These are phyloP conservation scores for Quercus tomentella DNA, from an alignment of 331 rosid genomes.

Conservation along the genomic window DNA sequence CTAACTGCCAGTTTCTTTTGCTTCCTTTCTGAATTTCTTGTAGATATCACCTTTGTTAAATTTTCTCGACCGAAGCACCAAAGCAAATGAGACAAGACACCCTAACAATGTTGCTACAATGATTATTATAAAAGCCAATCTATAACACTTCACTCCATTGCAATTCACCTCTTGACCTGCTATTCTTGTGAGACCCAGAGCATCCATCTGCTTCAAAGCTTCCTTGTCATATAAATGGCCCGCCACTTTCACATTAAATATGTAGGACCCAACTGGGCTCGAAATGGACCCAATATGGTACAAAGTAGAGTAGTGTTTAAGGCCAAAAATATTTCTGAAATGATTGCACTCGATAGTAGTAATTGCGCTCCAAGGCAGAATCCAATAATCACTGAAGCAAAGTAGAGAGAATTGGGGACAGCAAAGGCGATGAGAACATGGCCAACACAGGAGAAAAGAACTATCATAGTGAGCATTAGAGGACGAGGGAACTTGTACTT, in stretches of 20 bases:
- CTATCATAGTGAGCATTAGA: conserved; percentile 39
- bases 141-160: conserved; percentile 49
- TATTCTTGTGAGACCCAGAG: conserved; percentile 28
- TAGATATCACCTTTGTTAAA: conserved; percentile 56
- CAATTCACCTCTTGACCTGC: conserved; percentile 48
- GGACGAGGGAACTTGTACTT: conserved; percentile 72
- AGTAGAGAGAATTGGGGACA: conserved; percentile 60
- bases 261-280: conserved; percentile 64
- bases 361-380: conserved; percentile 71
- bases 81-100: conserved; percentile 33
- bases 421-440: conserved; percentile 65
- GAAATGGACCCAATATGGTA: conserved; percentile 48
- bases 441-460: conserved; percentile 61
- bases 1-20: conserved; percentile 13
- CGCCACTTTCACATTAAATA: conserved; percentile 55
- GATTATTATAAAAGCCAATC: conserved; percentile 55
- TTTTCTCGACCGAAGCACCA: conserved; percentile 55
- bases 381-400: conserved; percentile 61
- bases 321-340: conserved; percentile 74
- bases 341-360: conserved; percentile 65
- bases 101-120: conserved; percentile 47
- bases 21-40: conserved; percentile 43
- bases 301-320: conserved; percentile 68
- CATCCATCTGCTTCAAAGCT: conserved; percentile 51
- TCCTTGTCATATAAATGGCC: conserved; percentile 56